These are phyloP conservation scores for Coemansia sp. DNA, from an alignment of 192 early-diverging fungal species.

Conservation along the genomic window DNA sequence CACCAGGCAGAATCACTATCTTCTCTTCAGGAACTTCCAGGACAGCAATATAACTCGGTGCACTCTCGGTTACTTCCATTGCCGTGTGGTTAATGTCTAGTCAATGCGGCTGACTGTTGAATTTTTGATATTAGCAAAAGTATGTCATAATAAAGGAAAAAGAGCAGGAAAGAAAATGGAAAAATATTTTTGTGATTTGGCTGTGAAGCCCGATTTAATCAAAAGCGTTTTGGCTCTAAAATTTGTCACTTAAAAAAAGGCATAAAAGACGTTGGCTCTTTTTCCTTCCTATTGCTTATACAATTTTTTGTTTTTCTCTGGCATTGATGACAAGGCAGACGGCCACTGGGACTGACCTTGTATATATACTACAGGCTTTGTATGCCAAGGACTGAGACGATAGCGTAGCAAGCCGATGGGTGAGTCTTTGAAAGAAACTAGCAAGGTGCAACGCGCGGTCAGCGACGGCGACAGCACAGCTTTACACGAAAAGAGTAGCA, in stretches of 20 bases:
- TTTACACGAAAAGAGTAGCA: background rate
- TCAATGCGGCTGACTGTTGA: background rate
- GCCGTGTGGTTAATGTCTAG: background rate
- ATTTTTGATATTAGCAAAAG: background rate
- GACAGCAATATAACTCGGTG: constrained; percentile 40
- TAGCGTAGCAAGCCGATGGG: background rate
- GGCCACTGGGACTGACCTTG: background rate
- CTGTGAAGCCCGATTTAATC: too few relatives aligned
- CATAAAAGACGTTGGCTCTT: too few relatives aligned
- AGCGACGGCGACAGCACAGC: background rate
- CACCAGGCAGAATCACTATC: constrained; percentile 57
- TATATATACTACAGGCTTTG: background rate
- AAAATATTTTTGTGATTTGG: too few relatives aligned
- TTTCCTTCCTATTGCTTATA: too few relatives aligned
- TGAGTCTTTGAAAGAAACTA: background rate
- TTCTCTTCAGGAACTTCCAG: constrained; percentile 42
- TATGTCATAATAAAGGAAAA: background rate
- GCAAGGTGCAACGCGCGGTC: background rate
- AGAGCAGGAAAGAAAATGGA: background rate
- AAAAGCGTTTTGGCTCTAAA: too few relatives aligned
- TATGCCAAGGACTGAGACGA: background rate
- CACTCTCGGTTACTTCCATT: constrained; percentile 25
- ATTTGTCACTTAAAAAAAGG: too few relatives aligned
- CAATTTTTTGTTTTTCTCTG: background rate
- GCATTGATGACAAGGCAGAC: background rate